Base-by-base conservation (phyloP, 2,329 filamentous ascomycete species). In the Cryphonectria japonica region DNA sequence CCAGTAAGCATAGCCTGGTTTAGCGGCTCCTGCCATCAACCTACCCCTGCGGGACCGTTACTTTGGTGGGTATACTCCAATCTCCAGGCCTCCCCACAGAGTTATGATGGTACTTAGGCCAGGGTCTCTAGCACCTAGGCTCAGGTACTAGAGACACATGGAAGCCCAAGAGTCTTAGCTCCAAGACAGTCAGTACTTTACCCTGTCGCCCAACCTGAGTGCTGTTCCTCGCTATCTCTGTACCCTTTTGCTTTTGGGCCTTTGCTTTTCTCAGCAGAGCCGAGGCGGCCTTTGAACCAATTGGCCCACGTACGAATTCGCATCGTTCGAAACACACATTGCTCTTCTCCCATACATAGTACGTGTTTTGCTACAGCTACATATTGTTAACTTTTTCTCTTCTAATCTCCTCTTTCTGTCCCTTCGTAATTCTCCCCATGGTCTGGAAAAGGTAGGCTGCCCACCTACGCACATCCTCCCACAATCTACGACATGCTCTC, bases 21-120 rank as follows among this genome's bases (percentile, higher is more conserved):
- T 63, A 63, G 60, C 60, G 60, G 61, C 61, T 46, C 61, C 61
- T 64, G 39, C 41, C 61, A 62, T 16, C 34, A 22, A 64, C 61
- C 37, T 16, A 43, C 61, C 61, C 60, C 61, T 64, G 61, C 39
- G 22, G 26, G 54, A 19, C 54, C 54, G 54, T 64, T 43, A 19
- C 16, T 32, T 14, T 32, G 29, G 54, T 59, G 54, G 54, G 54
- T 59, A 39, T 39, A 22, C 60, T 34, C 60, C 29, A 60, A 60
- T 62, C 29, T 19, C 54, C 26, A 62, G 19, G n/a, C 9, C 32
- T 60, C 19, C 37, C 19, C 29, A n/a, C 34, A 62, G 22, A 62
- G 60, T 39, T 62, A 62, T 11, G 7, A 22, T n/a, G 13, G 60
- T n/a, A 62, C 60, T 16, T 6, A 6, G 54, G 32, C 26, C 6